Percentiles rank a stretch among this genome's conserved stretches.
Evolutionary conservation across 345 rosid species (phyloP).

Genomic region (Geranium rotundifolium): DNA sequence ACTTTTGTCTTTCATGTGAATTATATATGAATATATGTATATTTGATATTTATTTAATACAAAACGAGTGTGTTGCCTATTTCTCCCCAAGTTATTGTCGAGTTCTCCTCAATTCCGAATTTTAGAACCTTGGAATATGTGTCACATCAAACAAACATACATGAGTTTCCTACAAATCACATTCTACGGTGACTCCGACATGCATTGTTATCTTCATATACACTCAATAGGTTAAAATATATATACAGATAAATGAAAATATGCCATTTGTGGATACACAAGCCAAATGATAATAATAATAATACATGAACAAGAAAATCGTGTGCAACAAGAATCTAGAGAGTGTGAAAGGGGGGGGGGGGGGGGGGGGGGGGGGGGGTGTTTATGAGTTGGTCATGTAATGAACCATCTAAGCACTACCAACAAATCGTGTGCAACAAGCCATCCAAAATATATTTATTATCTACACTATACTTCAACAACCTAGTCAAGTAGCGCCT

Average conservation of each 20-base stretch:
- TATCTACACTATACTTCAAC: neutral
- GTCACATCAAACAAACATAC: neutral
- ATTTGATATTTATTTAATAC: too few relatives aligned
- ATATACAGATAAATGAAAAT: too few relatives aligned
- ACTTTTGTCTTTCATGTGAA: too few relatives aligned
- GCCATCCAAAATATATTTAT: neutral
- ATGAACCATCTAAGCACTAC: neutral
- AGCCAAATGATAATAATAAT: neutral
- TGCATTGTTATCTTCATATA: neutral
- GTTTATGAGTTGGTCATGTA: neutral
- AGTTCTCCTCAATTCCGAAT: too few relatives aligned
- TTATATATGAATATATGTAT: too few relatives aligned
- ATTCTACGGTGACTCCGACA: neutral
- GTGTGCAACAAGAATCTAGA: neutral
- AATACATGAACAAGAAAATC: neutral
- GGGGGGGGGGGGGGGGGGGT: neutral
- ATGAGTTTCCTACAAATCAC: neutral
- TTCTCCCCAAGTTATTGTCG: too few relatives aligned
- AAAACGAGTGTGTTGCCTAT: too few relatives aligned
- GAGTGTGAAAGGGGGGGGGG: neutral
- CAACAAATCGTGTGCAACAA: neutral
- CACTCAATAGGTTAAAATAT: neutral
- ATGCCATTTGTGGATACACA: neutral
- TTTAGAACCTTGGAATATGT: too few relatives aligned
- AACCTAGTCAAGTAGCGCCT: neutral